Evolutionary conservation across 306 rosid species (phyloP), one percentile per base, ranked within the genome.

Genomic region (Alnus rubra): DNA sequence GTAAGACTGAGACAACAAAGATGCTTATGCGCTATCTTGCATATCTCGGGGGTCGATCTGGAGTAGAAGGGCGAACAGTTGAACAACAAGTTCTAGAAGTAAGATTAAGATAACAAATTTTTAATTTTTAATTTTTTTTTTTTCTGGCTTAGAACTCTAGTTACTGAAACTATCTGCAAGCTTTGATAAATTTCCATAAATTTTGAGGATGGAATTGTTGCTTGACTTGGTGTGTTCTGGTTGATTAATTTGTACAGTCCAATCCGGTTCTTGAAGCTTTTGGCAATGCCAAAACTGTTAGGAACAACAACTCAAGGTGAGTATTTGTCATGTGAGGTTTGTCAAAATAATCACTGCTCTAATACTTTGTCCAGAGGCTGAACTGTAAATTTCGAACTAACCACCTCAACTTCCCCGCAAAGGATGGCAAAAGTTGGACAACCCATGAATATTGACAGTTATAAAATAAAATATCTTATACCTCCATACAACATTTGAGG

Each of bases 1-100:
- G 99, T 84, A 96, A 96, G 88, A 96, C 99, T 64, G 99, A 96
- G 89, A 96, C 99, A 60, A 96, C 99, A 77, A 96, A 96, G 85
- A 96, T 96, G 99, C 98, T 96, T 63, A 96, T 96, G 99, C 88
- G 94, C 28, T 96, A 96, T 88, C 99, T 96, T 84, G 99, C 99
- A 19, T 86, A 91, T 86, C 97, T 96, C 54, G 99, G 99, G 48
- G 99, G 99, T 53, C 98, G 99, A 70, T 91, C 97, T 82, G 99
- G 99, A 76, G 99, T 96, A 74, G 99, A 96, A 92, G 99, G 99
- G 72, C 86, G 99, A 44, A 96, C 99, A 69, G 99, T 96, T 83
- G 99, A 96, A 86, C 99, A 96, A 74, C 99, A 96, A 96, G 99
- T 96, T 86, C 87, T 96, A 73, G 99, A 96, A 85, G 99, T 96